These are phyloP conservation scores for Tetrastigma voinierianum DNA, from an alignment of 164 flowering plant species.

Conservation along the genomic window DNA sequence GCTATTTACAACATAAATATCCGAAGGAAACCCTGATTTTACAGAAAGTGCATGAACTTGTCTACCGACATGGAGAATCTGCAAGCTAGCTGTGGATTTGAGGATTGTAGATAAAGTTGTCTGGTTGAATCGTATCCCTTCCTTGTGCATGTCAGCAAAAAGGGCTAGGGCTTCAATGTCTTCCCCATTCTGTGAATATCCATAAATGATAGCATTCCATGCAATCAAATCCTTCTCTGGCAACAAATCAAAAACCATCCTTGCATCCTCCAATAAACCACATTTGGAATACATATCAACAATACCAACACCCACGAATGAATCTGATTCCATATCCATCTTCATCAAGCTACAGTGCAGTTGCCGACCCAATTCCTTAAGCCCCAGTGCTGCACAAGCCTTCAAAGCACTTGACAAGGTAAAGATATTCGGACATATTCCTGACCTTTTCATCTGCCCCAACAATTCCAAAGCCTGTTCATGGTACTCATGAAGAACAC, in stretches of 20 bases:
- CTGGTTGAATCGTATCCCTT: slow-evolving; percentile 52
- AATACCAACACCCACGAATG: slow-evolving; percentile 58
- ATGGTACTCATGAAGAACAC: slow-evolving; percentile 57
- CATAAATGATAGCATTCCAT: slow-evolving; percentile 69
- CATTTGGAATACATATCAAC: slow-evolving; percentile 80
- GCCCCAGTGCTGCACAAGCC: slow-evolving; percentile 53
- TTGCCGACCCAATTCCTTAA: slow-evolving; percentile 54
- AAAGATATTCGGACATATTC: slow-evolving; percentile 51
- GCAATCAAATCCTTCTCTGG: slow-evolving; percentile 53
- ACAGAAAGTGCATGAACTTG: slow-evolving; percentile 59
- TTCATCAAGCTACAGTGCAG: slow-evolving; percentile 59
- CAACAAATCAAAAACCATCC: slow-evolving; percentile 39
- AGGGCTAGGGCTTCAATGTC: slow-evolving; percentile 50
- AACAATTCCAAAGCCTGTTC: slow-evolving; percentile 49
- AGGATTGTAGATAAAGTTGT: slow-evolving; percentile 58
- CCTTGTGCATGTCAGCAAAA: slow-evolving; percentile 37
- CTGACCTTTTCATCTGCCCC: slow-evolving; percentile 44
- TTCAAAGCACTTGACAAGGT: slow-evolving; percentile 72
- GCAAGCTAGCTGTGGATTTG: slow-evolving; percentile 54
- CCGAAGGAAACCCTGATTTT: slow-evolving; percentile 52
- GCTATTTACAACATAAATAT: slow-evolving; percentile 54
- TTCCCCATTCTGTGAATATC: slow-evolving; percentile 51
- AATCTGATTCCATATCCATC: slow-evolving; percentile 42
- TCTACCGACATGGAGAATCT: slow-evolving; percentile 24
- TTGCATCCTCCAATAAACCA: slow-evolving; percentile 45